Evolutionary conservation across 2,329 filamentous ascomycete genomes (phyloP).

Genomic region (Beauveria brongniartii): DNA sequence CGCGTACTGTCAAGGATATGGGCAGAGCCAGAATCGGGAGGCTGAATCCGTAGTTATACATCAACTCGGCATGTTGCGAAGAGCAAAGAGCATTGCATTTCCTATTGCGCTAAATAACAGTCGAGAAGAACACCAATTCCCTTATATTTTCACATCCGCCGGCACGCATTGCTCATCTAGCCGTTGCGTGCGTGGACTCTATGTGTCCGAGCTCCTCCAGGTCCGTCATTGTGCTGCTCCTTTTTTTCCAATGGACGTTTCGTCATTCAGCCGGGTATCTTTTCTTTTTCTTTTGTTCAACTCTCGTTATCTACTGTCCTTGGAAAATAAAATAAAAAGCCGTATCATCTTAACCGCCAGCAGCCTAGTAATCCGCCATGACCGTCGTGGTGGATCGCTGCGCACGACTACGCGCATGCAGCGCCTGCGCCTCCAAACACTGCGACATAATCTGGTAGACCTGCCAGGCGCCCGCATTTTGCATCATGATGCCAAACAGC

Average conservation of each 20-base stretch:
- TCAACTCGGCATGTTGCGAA: neutral
- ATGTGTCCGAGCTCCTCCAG: neutral
- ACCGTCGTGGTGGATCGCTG: neutral
- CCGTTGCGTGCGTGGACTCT: too few relatives aligned
- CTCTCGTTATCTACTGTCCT: neutral
- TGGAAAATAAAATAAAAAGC: neutral
- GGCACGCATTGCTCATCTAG: neutral
- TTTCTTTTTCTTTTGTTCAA: neutral
- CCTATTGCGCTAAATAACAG: neutral
- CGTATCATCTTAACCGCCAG: too few relatives aligned
- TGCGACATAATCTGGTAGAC: constrained; percentile 48
- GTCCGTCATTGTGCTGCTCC: neutral
- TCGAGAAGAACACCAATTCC: neutral
- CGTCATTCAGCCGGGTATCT: neutral
- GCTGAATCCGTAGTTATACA: too few relatives aligned
- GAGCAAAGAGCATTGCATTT: neutral
- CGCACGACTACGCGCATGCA: constrained; percentile 3
- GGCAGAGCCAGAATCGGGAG: too few relatives aligned
- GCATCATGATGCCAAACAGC: constrained; percentile 78
- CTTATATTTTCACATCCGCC: neutral
- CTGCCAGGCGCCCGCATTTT: constrained; percentile 88
- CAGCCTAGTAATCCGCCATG: neutral
- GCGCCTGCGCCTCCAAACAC: constrained; percentile 46
- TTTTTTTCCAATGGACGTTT: neutral
- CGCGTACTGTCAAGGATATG: too few relatives aligned